Percentiles rank a stretch among this genome's conserved stretches.
Evolutionary conservation across 352 stramenopile species (phyloP).

Genomic region (Globisporangium okanoganense): DNA sequence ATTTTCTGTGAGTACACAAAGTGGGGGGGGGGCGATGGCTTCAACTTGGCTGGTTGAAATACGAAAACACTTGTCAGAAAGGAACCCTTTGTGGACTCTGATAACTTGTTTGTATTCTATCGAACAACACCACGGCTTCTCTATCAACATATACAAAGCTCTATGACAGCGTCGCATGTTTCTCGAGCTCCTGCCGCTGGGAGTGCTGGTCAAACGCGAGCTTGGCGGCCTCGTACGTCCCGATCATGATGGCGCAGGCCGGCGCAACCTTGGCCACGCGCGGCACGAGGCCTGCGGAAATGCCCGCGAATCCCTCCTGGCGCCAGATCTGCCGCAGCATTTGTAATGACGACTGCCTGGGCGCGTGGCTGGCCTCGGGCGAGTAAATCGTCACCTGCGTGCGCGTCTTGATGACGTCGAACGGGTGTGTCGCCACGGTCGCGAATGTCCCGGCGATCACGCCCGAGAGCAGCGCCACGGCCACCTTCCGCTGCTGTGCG

Average conservation of each 20-base stretch:
- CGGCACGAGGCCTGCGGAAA: constrained; percentile 47
- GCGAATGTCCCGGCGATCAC: constrained; percentile 80
- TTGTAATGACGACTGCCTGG: constrained; percentile 23
- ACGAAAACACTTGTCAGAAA: too few species aligned
- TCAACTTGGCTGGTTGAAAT: background rate
- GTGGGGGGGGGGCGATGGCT: too few species aligned
- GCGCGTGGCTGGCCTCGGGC: constrained; percentile 13
- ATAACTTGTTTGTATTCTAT: background rate
- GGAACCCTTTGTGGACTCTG: too few species aligned
- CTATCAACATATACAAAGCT: background rate
- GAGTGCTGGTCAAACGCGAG: constrained; percentile 37
- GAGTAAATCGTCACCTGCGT: constrained; percentile 61
- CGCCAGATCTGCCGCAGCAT: constrained; percentile 51
- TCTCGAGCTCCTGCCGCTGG: background rate
- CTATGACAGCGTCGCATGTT: constrained; percentile 1
- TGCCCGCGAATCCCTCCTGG: constrained; percentile 32
- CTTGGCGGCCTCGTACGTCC: constrained; percentile 68
- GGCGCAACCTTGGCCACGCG: constrained; percentile 70
- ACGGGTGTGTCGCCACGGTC: constrained; percentile 89
- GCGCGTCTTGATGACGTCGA: constrained; percentile 95
- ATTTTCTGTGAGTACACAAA: background rate
- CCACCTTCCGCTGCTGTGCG: constrained; percentile 27
- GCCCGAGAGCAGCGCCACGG: constrained; percentile 82
- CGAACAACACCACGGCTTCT: background rate
- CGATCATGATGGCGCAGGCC: constrained; percentile 80